Evolutionary conservation across 192 early-diverging fungal genomes (phyloP).

Genomic region (Allomyces macrogynus): DNA sequence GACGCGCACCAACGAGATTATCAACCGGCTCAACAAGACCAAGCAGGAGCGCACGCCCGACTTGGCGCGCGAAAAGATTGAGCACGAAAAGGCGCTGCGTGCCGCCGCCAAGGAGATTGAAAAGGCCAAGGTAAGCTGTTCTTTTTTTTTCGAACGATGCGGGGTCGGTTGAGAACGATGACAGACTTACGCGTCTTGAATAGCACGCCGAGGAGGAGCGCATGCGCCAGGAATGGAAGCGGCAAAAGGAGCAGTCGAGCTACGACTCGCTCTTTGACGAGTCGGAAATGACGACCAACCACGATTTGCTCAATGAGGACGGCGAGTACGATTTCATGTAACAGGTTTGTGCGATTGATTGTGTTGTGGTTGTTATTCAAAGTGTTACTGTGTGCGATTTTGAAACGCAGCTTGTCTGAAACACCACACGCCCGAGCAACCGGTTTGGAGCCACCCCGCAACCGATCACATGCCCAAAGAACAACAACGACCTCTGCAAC

Average conservation of each 20-base stretch:
- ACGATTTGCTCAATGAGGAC: conserved; percentile 6
- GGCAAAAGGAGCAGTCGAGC: conserved; percentile 15
- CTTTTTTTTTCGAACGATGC: too few species aligned
- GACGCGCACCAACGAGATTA: conserved; percentile 54
- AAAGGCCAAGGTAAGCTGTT: conserved; percentile 16
- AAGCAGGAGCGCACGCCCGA: conserved; percentile 57
- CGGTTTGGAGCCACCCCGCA: too few species aligned
- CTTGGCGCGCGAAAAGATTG: conserved; percentile 47
- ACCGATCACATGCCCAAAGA: too few species aligned
- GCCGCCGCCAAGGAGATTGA: conserved; percentile 12
- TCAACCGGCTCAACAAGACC: conserved; percentile 92
- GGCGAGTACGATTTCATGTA: conserved; percentile 30
- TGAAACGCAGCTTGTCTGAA: too few species aligned
- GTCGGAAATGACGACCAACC: conserved; percentile 12
- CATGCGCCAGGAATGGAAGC: conserved; percentile 13
- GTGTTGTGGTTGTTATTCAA: too few species aligned
- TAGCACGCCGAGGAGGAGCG: conserved; percentile 16
- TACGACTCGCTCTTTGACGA: conserved; percentile 24
- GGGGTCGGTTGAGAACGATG: too few species aligned
- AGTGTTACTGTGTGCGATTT: too few species aligned
- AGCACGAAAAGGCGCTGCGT: conserved; percentile 21
- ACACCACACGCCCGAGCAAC: too few species aligned
- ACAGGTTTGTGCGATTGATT: too few species aligned
- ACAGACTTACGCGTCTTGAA: background rate
- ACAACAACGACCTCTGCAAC: too few species aligned